Evolutionary conservation across 139 green algal species (phyloP), one percentile per base, ranked within the genome.

Genomic region (Diplosphaera chodatii): DNA sequence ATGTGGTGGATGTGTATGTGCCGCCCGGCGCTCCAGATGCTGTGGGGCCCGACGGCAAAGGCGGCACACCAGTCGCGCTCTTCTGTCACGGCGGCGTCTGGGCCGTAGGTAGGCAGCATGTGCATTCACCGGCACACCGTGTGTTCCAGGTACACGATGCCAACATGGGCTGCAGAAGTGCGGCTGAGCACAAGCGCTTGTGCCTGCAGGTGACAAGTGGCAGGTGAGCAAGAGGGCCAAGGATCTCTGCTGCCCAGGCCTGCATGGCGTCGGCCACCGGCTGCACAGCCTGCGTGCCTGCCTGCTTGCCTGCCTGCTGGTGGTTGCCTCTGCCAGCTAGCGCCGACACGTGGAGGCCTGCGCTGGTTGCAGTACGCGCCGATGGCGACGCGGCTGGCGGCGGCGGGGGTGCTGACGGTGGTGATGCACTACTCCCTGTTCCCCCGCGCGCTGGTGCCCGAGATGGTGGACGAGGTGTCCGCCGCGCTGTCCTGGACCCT

Each of bases 31-130:
- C 41, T 37, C 48, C 27, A 31, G 64, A 23, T 10, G 37, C 8
- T 6, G 8, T 48, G 6, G 37, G 37, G 55, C 23, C 21, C 23
- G 18, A 33, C 21, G 32, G 28, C 32, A 31, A 21, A 20, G 33
- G 13, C 37, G 71, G 30, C 6, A 37, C 64, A 40, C 83, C 89
- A 32, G 88, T 96, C 23, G 84, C 90, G 23, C 80, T 94, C 25
- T 94, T 94, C 64, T 80, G 83, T 25, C 90, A 96, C 69, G 90
- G 90, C 1, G 90, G 90, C 33, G 83, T 93, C 20, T 96, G 89
- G 89, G 84, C 87, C 0, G 80, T 75, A 55, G 86, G 85, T 67
- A 71, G 70, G 69, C 23, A 48, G 30, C 79, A 18, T 55, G 55
- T 16, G 25, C 4, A 27, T n/a, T 28, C 4, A 4, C 16, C 21